Conservation (phyloP, 345 rosid species). For the Viola odorata region DNA sequence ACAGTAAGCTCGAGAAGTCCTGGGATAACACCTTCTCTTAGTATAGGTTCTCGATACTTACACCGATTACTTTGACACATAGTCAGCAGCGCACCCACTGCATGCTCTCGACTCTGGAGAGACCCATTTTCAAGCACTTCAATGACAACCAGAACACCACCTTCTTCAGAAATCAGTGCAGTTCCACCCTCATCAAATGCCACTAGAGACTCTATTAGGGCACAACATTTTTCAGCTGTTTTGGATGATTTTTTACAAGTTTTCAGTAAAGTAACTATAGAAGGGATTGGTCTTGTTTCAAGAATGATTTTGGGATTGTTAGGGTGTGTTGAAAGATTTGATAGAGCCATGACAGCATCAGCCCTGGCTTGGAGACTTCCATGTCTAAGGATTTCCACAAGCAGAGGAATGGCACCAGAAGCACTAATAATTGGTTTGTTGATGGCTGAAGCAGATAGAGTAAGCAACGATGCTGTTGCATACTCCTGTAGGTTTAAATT, state of each 20-base stretch:
- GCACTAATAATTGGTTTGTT: conserved; percentile 78
- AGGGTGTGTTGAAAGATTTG: conserved; percentile 73
- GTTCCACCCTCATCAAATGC: conserved; percentile 69
- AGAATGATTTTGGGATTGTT: conserved; percentile 46
- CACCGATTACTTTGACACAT: conserved; percentile 82
- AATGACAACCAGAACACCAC: conserved; percentile 77
- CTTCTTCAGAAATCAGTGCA: conserved; percentile 58
- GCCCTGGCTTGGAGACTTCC: conserved; percentile 79
- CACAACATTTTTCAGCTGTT: conserved; percentile 83
- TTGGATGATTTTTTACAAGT: conserved; percentile 69
- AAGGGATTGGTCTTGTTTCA: conserved; percentile 55
- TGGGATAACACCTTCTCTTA: conserved; percentile 92
- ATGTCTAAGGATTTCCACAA: conserved; percentile 54
- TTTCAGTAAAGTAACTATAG: conserved; percentile 52
- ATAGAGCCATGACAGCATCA: conserved; percentile 67
- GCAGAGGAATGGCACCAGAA: conserved; percentile 74
- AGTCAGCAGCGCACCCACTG: conserved; percentile 67
- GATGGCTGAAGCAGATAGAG: conserved; percentile 70
- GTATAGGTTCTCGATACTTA: conserved; percentile 86
- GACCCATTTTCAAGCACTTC: conserved; percentile 90
- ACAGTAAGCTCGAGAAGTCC: conserved; percentile 96
- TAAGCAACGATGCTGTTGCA: conserved; percentile 83
- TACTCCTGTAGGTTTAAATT: conserved; percentile 54
- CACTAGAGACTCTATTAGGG: conserved; percentile 68
- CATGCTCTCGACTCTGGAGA: conserved; percentile 76